Evolutionary conservation across 768 basidiomycete species (phyloP).

Genomic region (Saitozyma podzolica): DNA sequence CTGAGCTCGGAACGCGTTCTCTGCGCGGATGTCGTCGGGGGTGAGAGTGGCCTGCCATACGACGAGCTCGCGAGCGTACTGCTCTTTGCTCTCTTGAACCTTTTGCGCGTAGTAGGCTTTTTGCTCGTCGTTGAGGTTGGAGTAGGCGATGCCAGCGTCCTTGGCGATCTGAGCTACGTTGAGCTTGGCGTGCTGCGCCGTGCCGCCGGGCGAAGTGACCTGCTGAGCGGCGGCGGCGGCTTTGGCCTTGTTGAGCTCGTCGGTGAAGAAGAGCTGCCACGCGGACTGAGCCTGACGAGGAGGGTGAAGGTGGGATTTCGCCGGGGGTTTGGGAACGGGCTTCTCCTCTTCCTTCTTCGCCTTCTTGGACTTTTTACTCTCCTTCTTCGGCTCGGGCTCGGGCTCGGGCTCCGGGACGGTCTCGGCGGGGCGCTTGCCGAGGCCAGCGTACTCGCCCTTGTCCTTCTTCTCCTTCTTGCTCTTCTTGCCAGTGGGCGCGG

Average conservation of each 20-base stretch:
- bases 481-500: conserved; percentile 13
- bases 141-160: conserved; percentile 89
- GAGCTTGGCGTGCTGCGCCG: conserved; percentile 62
- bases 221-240: conserved; percentile 27
- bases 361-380: conserved; percentile 29
- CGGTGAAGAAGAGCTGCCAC: conserved; percentile 95
- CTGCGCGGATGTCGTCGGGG: conserved; percentile 90
- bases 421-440: conserved; percentile 42
- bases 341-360: conserved; percentile 33
- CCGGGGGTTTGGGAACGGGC: conserved; percentile 37
- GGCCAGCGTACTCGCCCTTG: conserved; percentile 6
- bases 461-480: conserved; percentile 30
- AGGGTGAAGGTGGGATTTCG: conserved; percentile 77
- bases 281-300: conserved; percentile 91
- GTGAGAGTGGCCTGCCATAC: conserved; percentile 86
- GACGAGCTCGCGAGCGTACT: conserved; percentile 74
- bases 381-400: conserved; percentile 25
- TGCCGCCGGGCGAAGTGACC: conserved; percentile 43
- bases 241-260: conserved; percentile 75
- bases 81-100: conserved; percentile 80
- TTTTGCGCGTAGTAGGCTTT: conserved; percentile 82
- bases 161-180: conserved; percentile 95
- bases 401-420: conserved; percentile 17
- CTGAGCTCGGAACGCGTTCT: conserved; percentile 85
- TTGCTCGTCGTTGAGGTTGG: conserved; percentile 71